Percentiles rank a stretch among this genome's conserved stretches.
phyloP scores from a whole-genome alignment of 768 basidiomycete species.

The Lanmaoa rubissima region DNA sequence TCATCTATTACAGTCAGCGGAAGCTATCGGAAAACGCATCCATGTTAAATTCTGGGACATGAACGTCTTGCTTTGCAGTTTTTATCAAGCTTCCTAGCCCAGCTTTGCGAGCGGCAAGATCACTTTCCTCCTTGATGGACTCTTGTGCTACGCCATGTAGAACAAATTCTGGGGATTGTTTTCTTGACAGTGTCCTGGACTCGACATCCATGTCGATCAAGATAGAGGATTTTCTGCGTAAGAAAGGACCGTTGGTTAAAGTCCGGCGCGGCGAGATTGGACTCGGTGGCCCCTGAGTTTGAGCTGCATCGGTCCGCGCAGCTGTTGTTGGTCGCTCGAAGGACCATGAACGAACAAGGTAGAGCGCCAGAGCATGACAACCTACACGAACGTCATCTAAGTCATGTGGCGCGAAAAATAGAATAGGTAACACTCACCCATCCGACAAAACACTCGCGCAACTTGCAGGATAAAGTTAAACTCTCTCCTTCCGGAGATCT shows the following conservation, averaged over 20 bases:
- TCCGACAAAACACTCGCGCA: constrained; percentile 87
- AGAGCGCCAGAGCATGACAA: constrained; percentile 88
- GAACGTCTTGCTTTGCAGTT: constrained; percentile 84
- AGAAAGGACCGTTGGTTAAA: constrained; percentile 49
- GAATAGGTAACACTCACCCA: constrained; percentile 63
- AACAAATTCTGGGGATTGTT: constrained; percentile 45
- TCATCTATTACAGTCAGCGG: not conserved
- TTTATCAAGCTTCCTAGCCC: constrained; percentile 85
- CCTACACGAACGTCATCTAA: constrained; percentile 46
- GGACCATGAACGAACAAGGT: constrained; percentile 88
- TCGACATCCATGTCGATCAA: constrained; percentile 87
- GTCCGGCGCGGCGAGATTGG: constrained; percentile 44
- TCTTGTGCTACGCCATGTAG: constrained; percentile 21
- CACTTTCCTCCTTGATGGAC: constrained; percentile 49
- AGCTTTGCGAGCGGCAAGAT: constrained; percentile 62
- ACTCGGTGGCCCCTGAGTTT: constrained; percentile 36
- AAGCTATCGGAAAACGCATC: constrained; percentile 55
- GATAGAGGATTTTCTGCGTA: constrained; percentile 69
- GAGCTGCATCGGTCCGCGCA: constrained; percentile 13
- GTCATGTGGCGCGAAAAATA: not conserved
- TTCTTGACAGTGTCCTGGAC: constrained; percentile 56
- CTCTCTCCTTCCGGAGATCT: constrained; percentile 83
- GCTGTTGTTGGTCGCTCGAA: constrained; percentile 73
- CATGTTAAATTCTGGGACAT: constrained; percentile 89
- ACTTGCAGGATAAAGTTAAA: constrained; percentile 97